Base-by-base conservation (phyloP, 163 green algal species). In the Prototheca wickerhamii region DNA sequence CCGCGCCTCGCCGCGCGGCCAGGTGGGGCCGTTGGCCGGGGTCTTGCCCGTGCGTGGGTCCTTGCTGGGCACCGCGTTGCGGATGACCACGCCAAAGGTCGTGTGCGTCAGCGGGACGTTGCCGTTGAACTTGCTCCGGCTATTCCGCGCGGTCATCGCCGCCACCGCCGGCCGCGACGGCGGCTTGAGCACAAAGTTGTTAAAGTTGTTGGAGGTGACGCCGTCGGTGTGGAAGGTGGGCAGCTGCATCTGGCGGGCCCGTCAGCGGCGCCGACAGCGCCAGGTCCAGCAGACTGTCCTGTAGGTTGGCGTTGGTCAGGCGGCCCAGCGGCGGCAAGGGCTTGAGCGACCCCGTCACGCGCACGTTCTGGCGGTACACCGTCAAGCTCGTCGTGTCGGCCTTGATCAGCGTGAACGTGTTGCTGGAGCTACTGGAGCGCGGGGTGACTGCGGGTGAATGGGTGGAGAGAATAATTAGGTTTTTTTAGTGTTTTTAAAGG, bases 291-390 rank as follows among this genome's bases (percentile, higher is more conserved):
- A 58, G 5, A 25, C 51, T 35, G 51, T 58, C 51, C 28, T 58
- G 51, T 5, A 58, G n/a, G 28, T 58, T 58, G 51, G 28, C 28
- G 51, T 58, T 58, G 51, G 51, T 58, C 26, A 37, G 8, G 26
- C 51, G 25, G 26, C 26, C 25, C 6, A 5, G 5, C 5, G 26
- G 6, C 10, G 51, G 51, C 51, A 58, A 8, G 26, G 25, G 25
- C n/a, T 58, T 21, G 10, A 58, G 51, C 5, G n/a, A n/a, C 12
- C 51, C n/a, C n/a, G 26, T 2, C n/a, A 58, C 21, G 26, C 7
- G 6, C 8, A 58, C 5, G 25, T 58, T 58, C 26, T 37, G 26
- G 51, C 51, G 51, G 51, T 58, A 58, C 7, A 58, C 5, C 51
- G 51, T 58, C 8, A 15, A 6, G 26, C 25, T 37, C 7, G n/a